Base-by-base conservation (phyloP, 2,329 filamentous ascomycete genomes). In the Ascochyta koolunga region DNA sequence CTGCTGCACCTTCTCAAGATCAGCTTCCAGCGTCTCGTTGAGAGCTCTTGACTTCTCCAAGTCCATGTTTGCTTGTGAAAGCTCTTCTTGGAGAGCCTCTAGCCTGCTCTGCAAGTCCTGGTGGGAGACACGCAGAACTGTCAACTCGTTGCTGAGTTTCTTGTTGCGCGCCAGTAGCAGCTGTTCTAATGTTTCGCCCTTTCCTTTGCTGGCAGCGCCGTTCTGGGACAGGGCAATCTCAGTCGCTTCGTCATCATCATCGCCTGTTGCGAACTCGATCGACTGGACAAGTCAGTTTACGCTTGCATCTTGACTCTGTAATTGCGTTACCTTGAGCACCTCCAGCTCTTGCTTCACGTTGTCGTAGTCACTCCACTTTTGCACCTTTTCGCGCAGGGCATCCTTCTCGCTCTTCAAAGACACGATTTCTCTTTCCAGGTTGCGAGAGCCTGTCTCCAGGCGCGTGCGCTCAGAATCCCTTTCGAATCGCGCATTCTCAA, bases 291-390 rank as follows among this genome's bases (percentile, higher is more conserved):
- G 29, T 54, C 19, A 54, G 45, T 11, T 45, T 68, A 40, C 70
- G 62, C 19, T 43, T 27, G 38, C 9, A 33, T 25, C 25, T 19
- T 11, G 11, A 11, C 1, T 2, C 16, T 2, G 8, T 9, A 5
- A 5, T 1, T 13, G 16, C 4, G 41, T 43, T 69, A 83, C 83
- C 73, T 96, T 96, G 56, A 99, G 84, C 57, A 98, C 93, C 68
- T 98, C 93, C 3, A 99, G 82, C 75, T 99, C 96, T 61, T 96
- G 90, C 77, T 95, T 97, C 41, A 99, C 86, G 54, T 98, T 93
- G 29, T 98, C 93, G 72, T 99, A 99, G 73, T 99, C 95, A 62
- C 86, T 86, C 86, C 91, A 96, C 71, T 90, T 96, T 59, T 91
- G 87, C 3, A 98, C 84, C 77, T 95, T 96, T 32, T 82, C 79